Conservation (phyloP, 345 rosid species). For the Anacardium occidentale region DNA sequence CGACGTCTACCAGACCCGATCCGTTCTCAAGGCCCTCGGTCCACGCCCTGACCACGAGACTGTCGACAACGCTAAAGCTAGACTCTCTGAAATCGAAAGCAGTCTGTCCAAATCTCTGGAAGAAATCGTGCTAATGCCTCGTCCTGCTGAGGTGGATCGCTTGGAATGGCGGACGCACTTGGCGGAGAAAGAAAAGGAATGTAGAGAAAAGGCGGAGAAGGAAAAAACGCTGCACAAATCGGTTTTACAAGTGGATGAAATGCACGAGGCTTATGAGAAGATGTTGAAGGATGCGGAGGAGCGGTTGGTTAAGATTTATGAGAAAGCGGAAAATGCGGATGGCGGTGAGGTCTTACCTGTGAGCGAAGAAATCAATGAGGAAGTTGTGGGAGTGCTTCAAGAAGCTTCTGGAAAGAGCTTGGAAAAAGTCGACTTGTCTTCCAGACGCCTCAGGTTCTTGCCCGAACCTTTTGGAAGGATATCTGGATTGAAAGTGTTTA, state of each 20-base stretch:
- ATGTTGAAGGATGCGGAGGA: slow-evolving; percentile 81
- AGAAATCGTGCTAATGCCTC: slow-evolving; percentile 63
- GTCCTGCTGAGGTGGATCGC: slow-evolving; percentile 50
- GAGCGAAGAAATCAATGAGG: slow-evolving; percentile 45
- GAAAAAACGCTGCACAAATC: slow-evolving; percentile 49
- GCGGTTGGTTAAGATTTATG: slow-evolving; percentile 66
- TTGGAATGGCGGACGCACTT: slow-evolving; percentile 51
- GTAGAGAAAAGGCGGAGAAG: slow-evolving; percentile 54
- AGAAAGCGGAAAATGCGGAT: slow-evolving; percentile 44
- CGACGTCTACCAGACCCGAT: slow-evolving; percentile 78
- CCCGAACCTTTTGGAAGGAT: slow-evolving; percentile 88
- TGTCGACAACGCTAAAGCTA: slow-evolving; percentile 66
- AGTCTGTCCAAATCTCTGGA: slow-evolving; percentile 62
- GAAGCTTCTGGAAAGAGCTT: slow-evolving; percentile 52
- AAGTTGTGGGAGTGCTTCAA: slow-evolving; percentile 57
- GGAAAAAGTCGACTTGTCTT: slow-evolving; percentile 71
- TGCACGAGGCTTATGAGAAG: slow-evolving; percentile 74
- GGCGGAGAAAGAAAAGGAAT: slow-evolving; percentile 57
- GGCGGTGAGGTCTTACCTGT: slow-evolving; percentile 20
- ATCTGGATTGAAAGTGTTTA: slow-evolving; percentile 55
- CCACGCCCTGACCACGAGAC: slow-evolving; percentile 93
- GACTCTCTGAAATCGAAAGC: slow-evolving; percentile 57
- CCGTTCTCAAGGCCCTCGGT: slow-evolving; percentile 75
- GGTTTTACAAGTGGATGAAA: slow-evolving; percentile 70
- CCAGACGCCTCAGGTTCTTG: slow-evolving; percentile 48